phyloP scores from a whole-genome alignment of 208 protist genomes.

The Acanthamoeba healyi region DNA sequence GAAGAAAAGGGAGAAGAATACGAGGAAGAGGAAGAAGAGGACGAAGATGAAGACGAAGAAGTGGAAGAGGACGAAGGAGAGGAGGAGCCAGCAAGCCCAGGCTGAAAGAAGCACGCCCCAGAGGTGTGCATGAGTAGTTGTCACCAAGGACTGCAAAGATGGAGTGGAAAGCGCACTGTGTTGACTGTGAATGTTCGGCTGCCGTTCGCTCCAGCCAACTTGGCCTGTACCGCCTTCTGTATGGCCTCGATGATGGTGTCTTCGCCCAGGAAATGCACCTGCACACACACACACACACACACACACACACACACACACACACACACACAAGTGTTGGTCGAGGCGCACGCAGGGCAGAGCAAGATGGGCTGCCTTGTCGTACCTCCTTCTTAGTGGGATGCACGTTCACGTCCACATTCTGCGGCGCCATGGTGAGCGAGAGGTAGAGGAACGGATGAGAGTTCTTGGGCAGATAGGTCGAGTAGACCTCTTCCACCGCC shows the following conservation, averaged over 20 bases:
- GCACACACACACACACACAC: not conserved
- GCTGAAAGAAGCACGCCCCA: not conserved
- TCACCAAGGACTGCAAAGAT: not conserved
- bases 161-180: not conserved
- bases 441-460: slow-evolving; percentile 96
- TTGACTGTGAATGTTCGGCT: slow-evolving; percentile 79
- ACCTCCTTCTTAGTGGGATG: slow-evolving; percentile 96
- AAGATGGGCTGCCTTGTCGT: no score
- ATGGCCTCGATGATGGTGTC: slow-evolving; percentile 87
- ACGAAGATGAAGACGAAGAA: not conserved
- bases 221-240: slow-evolving; percentile 75
- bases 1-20: no score
- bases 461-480: slow-evolving; percentile 93
- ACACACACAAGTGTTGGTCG: not conserved
- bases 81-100: not conserved
- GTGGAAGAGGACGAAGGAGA: not conserved
- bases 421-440: slow-evolving; percentile 92
- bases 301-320: not conserved
- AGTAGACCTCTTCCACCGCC: slow-evolving; percentile 94
- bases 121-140: not conserved
- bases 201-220: slow-evolving; percentile 80
- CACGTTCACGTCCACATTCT: slow-evolving; percentile 98
- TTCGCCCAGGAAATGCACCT: slow-evolving; percentile 88
- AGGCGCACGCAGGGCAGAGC: no score
- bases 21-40: no score